Conservation (phyloP, 2,329 filamentous ascomycete species). For the Cladophialophora chaetospira region DNA sequence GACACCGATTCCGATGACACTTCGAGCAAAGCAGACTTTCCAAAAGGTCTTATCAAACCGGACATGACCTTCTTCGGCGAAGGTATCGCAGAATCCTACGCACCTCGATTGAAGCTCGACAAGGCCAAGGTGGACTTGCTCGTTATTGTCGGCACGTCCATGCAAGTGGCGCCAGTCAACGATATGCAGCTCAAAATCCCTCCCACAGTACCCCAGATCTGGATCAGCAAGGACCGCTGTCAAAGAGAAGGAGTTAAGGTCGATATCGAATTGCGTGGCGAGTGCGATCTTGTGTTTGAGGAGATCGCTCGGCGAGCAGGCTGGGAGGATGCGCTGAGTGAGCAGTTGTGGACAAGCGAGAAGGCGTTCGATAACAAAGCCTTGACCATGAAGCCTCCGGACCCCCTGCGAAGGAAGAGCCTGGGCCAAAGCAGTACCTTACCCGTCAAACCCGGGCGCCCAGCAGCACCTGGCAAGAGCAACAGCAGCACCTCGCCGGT, state of each 20-base stretch:
- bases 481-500: too few relatives aligned
- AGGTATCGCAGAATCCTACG: constrained; percentile 80
- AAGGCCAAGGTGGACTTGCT: constrained; percentile 80
- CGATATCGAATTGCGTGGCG: constrained; percentile 92
- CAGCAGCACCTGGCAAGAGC: too few relatives aligned
- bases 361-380: background rate
- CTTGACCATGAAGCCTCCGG: background rate
- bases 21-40: constrained; percentile 60
- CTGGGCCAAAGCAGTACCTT: too few relatives aligned
- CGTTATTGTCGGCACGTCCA: constrained; percentile 91
- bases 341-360: constrained; percentile 19
- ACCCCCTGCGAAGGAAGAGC: too few relatives aligned
- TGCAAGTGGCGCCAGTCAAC: constrained; percentile 93
- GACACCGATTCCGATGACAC: constrained; percentile 51
- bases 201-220: constrained; percentile 81
- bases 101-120: constrained; percentile 76
- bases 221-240: constrained; percentile 56
- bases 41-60: constrained; percentile 71
- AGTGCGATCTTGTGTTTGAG: constrained; percentile 86
- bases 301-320: constrained; percentile 81
- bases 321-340: constrained; percentile 56
- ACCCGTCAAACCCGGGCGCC: too few relatives aligned
- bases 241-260: constrained; percentile 76
- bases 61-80: constrained; percentile 99
- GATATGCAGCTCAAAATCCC: constrained; percentile 84